phyloP scores from a whole-genome alignment of 73 alveolate genomes.

The Tetrahymena malaccensis region DNA sequence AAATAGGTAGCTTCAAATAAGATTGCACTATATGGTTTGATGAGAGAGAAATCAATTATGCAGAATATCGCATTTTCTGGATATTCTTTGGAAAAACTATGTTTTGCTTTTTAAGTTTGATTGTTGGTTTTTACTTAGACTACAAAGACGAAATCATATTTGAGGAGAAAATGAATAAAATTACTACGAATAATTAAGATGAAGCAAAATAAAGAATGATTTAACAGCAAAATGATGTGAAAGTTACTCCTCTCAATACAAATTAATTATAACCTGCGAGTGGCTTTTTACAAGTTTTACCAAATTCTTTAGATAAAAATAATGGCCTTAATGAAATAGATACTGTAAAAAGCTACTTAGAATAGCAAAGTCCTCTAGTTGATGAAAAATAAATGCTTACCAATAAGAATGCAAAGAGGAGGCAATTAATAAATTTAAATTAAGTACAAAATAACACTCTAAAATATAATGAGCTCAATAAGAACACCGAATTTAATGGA shows the following conservation, averaged over 20 bases:
- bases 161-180: neutral
- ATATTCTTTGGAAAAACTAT: neutral
- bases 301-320: neutral
- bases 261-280: neutral
- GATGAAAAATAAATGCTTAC: neutral
- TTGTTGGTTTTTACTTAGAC: neutral
- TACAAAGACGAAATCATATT: neutral
- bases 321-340: neutral
- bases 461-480: neutral
- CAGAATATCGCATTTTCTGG: neutral
- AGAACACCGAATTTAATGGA: neutral
- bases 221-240: neutral
- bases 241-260: neutral
- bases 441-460: neutral
- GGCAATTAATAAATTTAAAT: neutral
- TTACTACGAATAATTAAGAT: neutral
- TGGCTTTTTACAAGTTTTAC: neutral
- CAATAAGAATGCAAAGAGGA: neutral
- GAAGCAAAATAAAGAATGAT: neutral
- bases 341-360: neutral
- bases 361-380: neutral
- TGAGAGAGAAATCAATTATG: neutral
- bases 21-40: neutral
- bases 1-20: neutral
- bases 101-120: neutral